Evolutionary conservation across 805 yeast genomes (phyloP), one percentile per base, ranked within the genome.

Genomic region (Candida pseudoglaebosa): DNA sequence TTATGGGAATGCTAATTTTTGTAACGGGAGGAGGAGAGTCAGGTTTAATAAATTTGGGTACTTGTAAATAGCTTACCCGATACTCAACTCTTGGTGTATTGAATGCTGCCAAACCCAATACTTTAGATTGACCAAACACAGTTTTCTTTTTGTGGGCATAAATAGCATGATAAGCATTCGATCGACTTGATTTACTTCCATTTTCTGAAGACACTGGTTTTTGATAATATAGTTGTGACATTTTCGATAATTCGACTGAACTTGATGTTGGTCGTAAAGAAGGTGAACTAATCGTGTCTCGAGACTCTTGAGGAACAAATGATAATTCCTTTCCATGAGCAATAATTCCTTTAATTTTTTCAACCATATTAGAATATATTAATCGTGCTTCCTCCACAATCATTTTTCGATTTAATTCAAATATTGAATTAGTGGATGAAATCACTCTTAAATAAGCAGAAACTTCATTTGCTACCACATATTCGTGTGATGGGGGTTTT

Each of bases 371-470:
- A 15, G 50, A 36, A 40, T 56, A 58, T n/a, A 61, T 56, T 43
- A 65, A 49, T 30, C 50, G 54, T 4, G 70, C 66, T 38, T 63
- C 66, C 41, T 56, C 57, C 29, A 56, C 45, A 13, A 58, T 59
- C 61, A 60, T 46, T 5, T 52, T 43, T 24, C 65, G 37, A 42
- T 62, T 62, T 19, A 58, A 41, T 24, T 57, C 60, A 31, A 59
- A 56, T 2, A 56, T 38, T 5, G 52, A 44, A 33, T 56, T 56
- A 5, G 56, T 51, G 9, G 42, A 36, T 0, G 57, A 53, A n/a
- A 53, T 47, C 3, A 58, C 56, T 21, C 61, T 42, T 18, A 62
- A 42, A 41, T 49, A 61, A 32, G 48, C 50, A 24, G 46, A 44
- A 17, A 51, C 56, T 41, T 61, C 65, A 37, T 52, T 55, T 18